Base-by-base conservation (phyloP, 306 rosid species). In the Sechiopsis laciniata region DNA sequence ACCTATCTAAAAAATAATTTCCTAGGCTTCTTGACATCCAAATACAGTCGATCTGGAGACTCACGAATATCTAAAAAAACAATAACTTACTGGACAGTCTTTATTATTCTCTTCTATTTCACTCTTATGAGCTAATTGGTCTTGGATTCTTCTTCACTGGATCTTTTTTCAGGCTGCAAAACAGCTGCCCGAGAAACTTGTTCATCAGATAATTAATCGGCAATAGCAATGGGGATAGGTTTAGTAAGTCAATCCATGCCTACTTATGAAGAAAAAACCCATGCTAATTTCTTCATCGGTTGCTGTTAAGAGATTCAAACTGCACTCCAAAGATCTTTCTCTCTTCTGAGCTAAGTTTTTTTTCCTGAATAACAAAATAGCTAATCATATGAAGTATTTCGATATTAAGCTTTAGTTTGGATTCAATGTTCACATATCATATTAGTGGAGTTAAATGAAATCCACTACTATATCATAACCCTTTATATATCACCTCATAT, bases 171-270 rank as follows among this genome's bases (percentile, higher is more conserved):
- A 91, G 99, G 96, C 96, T 71, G 77, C 85, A 55, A 91, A 89
- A 79, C 79, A 77, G 72, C 89, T 94, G 78, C 88, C 99, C 6
- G 97, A 91, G 91, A 91, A 85, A 83, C 83, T 94, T 42, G 84
- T 91, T 58, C 66, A 65, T 75, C 90, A 89, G 80, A 90, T 94
- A 7, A 15, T 20, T 14, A 48, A 68, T 7, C 19, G 56, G 37
- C 3, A 45, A 20, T 37, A 68, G 40, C 55, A 48, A 68, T 48
- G 73, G 73, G 57, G 42, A 21, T 20, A 13, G 73, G 21, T 46
- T 67, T 48, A 67, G 45, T 20, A 69, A 76, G 85, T 84, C 78
- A 84, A 71, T 42, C 64, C n/a, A 46, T 46, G 73, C 73, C 51
- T 26, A 26, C 29, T 1, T 26, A 26, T 26, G 29, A 26, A 26